These are phyloP conservation scores for Microdochium paspali DNA, from an alignment of 2,329 filamentous ascomycete genomes.

Conservation along the genomic window DNA sequence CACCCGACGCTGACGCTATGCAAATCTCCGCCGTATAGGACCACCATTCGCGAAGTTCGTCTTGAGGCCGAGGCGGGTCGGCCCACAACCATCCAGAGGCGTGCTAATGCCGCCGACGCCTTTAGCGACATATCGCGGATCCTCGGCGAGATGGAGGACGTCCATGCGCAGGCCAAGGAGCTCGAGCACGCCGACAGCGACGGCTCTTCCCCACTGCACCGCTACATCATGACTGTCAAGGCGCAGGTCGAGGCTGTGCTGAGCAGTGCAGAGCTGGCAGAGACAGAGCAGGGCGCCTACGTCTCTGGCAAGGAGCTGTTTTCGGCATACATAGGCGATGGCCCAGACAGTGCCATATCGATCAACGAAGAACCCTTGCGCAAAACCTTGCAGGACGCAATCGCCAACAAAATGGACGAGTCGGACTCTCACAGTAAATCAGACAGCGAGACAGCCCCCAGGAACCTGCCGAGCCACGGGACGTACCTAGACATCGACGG, in stretches of 20 bases:
- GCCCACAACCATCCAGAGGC: conserved; percentile 8
- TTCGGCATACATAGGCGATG: conserved; percentile 22
- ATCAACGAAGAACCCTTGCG: conserved; percentile 18
- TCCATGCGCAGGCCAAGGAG: background rate
- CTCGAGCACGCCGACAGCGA: background rate
- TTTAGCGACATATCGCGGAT: background rate
- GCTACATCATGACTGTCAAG: conserved; percentile 3
- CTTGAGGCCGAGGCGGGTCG: conserved; percentile 9
- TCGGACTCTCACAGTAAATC: conserved; percentile 8
- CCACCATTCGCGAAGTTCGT: conserved; percentile 13
- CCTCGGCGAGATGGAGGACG: background rate
- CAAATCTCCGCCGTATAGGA: conserved; percentile 12
- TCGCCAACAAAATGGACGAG: conserved; percentile 10
- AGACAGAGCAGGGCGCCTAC: conserved; percentile 19
- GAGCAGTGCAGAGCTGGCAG: conserved; percentile 10
- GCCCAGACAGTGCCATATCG: conserved; percentile 31
- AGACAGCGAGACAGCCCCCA: conserved; percentile 14
- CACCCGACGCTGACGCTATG: conserved; percentile 2
- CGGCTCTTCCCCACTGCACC: background rate
- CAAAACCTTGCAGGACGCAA: conserved; percentile 7
- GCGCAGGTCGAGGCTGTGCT: background rate
- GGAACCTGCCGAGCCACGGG: background rate
- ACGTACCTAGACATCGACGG: background rate
- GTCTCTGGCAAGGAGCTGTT: conserved; percentile 14
- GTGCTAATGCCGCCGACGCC: background rate